Base-by-base conservation (phyloP, 1,284 basidiomycete species). In the Sanghuangporus sanghuang region DNA sequence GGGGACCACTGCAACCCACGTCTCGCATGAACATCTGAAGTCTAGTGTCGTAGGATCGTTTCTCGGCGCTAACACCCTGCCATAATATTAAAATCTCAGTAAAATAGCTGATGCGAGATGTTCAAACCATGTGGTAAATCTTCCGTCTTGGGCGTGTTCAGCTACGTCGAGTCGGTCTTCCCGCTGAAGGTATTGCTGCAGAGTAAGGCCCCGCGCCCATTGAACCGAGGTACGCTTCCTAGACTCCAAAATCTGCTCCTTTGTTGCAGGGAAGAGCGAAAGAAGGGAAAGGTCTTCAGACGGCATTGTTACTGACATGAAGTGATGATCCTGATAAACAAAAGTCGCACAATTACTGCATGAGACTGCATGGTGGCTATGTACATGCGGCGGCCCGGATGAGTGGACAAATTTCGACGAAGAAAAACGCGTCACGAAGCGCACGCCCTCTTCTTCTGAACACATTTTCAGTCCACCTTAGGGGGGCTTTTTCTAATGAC, bases 11-110 rank as follows among this genome's bases (percentile, higher is more conserved):
- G 9, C 14, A 16, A 72, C 76, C 65, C 39, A 81, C 80, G 79
- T 79, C 67, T 81, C 79, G 64, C 79, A 81, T 42, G 78, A 72
- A 64, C 78, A 79, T 69, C 74, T 72, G 63, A 79, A 79, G 60
- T 80, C 73, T 2, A 79, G 65, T 1, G 78, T 78, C 1, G 69
- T 68, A 0, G 77, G 73, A 63, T 79, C 69, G 39, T 71, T 69
- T 52, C 76, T 70, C 1, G 76, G 78, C 42, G 75, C 79, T 7
- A 82, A 70, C 0, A 80, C 78, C 80, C 80, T 82, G n/a, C 64
- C 42, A 27, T 44, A 49, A 42, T 12, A 36, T 36, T 23, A 58
- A 18, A 57, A 16, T 50, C n/a, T 48, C 27, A 16, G 38, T 18
- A 16, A 39, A 35, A 49, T 48, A 11, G 9, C 54, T 52, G 21